Evolutionary conservation across 140 eudicot genomes (phyloP), one percentile per base, ranked within the genome.

Genomic region (Cichorium intybus): DNA sequence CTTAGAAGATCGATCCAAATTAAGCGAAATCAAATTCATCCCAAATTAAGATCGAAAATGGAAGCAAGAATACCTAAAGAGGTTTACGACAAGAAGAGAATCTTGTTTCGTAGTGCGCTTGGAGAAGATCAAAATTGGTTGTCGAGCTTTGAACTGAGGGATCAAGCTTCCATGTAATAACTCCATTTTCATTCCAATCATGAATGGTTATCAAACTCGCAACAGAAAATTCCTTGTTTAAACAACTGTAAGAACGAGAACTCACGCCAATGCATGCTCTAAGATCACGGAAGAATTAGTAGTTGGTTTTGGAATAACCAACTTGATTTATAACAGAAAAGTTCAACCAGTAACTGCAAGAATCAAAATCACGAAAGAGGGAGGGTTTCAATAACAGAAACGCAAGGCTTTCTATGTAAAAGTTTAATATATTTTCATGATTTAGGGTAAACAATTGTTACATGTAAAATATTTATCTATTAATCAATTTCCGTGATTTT

Each of bases 181-280:
- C 74, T 79, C 89, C 89, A 83, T 83, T 55, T 61, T 56, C 15
- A 14, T 65, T 57, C 54, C 68, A 34, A 73, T 56, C 23, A 64
- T 58, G 47, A 63, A 59, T 46, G 49, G 22, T 24, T 47, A 46
- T 65, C 72, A 28, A 73, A 26, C 59, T 56, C 61, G 56, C 59
- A 72, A 24, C 67, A 53, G 15, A 14, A 61, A 61, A 20, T 23
- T 34, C 4, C 54, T 53, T 20, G 63, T 53, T 10, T 67, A 37
- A 67, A 26, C 39, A 24, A 54, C 4, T 53, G 72, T 23, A 27
- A 46, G 59, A 47, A 29, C 56, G 31, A 53, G 12, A 49, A 65
- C n/a, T 34, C 63, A 49, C 50, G 9, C 56, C 62, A 37, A 18
- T 50, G 45, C 75, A 71, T 71, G 62, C 63, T 41, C 63, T 62